Base-by-base conservation (phyloP, 139 green algal genomes). In the Coccomyxa sp. region DNA sequence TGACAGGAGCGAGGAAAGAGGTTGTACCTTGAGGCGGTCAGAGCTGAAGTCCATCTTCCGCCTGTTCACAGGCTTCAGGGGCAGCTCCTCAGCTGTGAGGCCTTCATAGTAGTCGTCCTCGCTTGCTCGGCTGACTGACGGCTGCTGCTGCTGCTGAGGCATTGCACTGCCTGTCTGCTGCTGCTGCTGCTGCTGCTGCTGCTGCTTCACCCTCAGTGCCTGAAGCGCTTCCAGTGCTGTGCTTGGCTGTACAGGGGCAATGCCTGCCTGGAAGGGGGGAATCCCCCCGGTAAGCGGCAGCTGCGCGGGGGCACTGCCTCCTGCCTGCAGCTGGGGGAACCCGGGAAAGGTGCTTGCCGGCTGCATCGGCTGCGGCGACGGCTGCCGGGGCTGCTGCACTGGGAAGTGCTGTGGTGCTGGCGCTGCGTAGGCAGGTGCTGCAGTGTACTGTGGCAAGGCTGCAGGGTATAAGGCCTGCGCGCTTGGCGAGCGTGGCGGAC, bases 191-290 rank as follows among this genome's bases (percentile, higher is more conserved):
- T 67, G 80, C 32, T 60, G 76, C 51, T 25, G 67, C 28, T 38
- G 18, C 57, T 58, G 57, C 45, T 38, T 67, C 38, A 58, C 83
- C 14, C 84, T 45, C 17, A 86, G 79, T 10, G 66, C n/a, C 79
- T 82, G 78, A n/a, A 74, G 51, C 16, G 30, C 23, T 10, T n/a
- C 45, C 57, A 25, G 78, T 12, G 78, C 38, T 51, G 38, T 51
- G 38, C 38, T 51, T 7, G 38, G 38, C 38, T 51, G 38, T 7
- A 51, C 38, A 51, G 38, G 38, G 38, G 38, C 38, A 51, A 51
- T 51, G 38, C 38, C 38, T 51, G 38, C 38, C 38, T 51, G 38
- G 38, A 51, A 51, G 38, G 38, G 38, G 38, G 38, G 38, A 51
- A 51, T 3, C 38, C 38, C 38, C 38, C 38, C 38, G 38, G 38